Conservation (phyloP, 805 yeast genomes). For the Isabelozyma rhagii region DNA sequence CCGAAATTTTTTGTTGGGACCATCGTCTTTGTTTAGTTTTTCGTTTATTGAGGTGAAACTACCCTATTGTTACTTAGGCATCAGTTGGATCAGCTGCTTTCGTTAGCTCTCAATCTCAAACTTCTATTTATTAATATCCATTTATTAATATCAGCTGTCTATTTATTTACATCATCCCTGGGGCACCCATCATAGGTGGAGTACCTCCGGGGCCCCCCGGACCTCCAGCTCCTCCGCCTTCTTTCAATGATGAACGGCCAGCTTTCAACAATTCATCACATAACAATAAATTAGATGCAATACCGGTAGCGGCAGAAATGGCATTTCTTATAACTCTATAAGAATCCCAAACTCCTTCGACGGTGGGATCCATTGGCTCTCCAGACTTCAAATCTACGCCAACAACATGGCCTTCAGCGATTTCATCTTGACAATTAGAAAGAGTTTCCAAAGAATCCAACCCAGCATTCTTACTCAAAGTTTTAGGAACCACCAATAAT, state of each 20-base stretch:
- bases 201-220: constrained; percentile 17
- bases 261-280: constrained; percentile 98
- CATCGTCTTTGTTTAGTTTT: too few relatives aligned
- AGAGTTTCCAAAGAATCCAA: constrained; percentile 88
- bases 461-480: constrained; percentile 89
- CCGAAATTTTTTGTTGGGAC: too few relatives aligned
- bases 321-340: constrained; percentile 93
- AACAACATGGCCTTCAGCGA: constrained; percentile 73
- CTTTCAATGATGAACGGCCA: constrained; percentile 88
- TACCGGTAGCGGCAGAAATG: constrained; percentile 86
- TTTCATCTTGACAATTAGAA: constrained; percentile 85
- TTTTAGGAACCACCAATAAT: constrained; percentile 86
- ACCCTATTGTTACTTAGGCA: too few relatives aligned
- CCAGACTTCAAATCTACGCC: constrained; percentile 92
- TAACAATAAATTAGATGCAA: constrained; percentile 83
- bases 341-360: constrained; percentile 96
- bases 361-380: constrained; percentile 91
- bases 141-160: not conserved
- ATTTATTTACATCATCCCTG: constrained; percentile 10
- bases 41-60: too few relatives aligned
- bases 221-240: constrained; percentile 33
- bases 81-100: too few relatives aligned
- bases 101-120: not conserved
- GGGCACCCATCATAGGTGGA: constrained; percentile 15
- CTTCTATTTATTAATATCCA: not conserved